Evolutionary conservation across 306 rosid genomes (phyloP), one percentile per base, ranked within the genome.

Genomic region (Prunus campanulata): DNA sequence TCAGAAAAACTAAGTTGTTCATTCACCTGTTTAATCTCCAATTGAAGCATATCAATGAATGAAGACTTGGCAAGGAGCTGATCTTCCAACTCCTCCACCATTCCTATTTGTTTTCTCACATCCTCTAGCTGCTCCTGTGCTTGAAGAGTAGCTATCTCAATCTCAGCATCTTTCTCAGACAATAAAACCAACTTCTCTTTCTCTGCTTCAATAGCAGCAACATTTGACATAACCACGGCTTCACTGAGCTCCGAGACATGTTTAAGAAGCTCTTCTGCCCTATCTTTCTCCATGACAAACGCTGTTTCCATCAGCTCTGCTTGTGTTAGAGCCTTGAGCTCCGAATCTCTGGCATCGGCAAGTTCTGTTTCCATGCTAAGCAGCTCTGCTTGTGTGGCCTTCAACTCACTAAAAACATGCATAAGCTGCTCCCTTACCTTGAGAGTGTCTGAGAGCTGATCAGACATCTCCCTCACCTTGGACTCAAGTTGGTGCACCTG

Each of bases 341-440:
- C 90, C 6, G 83, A 78, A 74, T 87, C 88, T 82, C 85, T 84
- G n/a, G 85, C 83, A 14, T 78, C 77, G 57, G 57, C 84, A 60
- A 91, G 83, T 71, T 91, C 90, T 19, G 83, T 77, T 81, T 91
- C 97, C 79, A 79, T 76, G 60, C 78, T 76, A 52, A 89, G 86
- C 42, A 89, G 82, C 78, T 90, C 90, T 54, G 50, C 84, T 75
- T 87, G 84, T 46, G 83, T 65, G 18, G 83, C 81, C 77, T 87
- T 84, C 74, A 93, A 55, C 79, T 85, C 95, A 12, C 56, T 54
- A 30, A 77, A 54, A 80, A 74, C 91, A 68, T 67, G 83, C 13
- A 70, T 49, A 57, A 93, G 87, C 78, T 88, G 87, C 71, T 85
- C 86, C 29, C 63, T 70, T 24, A 83, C 29, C 47, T 83, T 83